Evolutionary conservation across 768 basidiomycete genomes (phyloP).

Genomic region (Cyclocybe cylindracea): DNA sequence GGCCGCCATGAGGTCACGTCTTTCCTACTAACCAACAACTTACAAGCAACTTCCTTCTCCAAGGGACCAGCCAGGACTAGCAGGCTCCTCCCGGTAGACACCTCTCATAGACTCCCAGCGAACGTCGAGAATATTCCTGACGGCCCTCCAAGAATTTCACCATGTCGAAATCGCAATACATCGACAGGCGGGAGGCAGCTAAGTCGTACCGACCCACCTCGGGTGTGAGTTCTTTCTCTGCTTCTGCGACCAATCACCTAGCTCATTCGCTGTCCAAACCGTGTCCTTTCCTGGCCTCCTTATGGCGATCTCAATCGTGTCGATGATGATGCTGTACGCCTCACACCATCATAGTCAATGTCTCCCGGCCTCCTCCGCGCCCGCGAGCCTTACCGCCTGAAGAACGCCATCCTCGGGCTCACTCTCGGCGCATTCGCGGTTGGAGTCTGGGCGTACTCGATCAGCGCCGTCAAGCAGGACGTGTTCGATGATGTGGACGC

Average conservation of each 20-base stretch:
- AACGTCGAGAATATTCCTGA: too few relatives aligned
- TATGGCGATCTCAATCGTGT: not conserved
- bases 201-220: conserved; percentile 54
- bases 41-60: too few relatives aligned
- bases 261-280: not conserved
- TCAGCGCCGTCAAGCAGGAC: conserved; percentile 92
- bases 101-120: too few relatives aligned
- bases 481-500: conserved; percentile 87
- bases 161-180: conserved; percentile 37
- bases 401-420: conserved; percentile 80
- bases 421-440: conserved; percentile 71
- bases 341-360: conserved; percentile 55
- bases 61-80: too few relatives aligned
- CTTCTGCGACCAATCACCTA: not conserved
- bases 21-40: too few relatives aligned
- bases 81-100: too few relatives aligned
- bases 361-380: conserved; percentile 88
- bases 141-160: not conserved
- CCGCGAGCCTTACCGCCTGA: conserved; percentile 76
- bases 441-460: conserved; percentile 90
- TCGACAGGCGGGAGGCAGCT: conserved; percentile 42
- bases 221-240: conserved; percentile 36
- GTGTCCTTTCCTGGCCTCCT: not conserved
- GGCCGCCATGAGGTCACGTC: too few relatives aligned
- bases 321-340: not conserved